Base-by-base conservation (phyloP, 1,284 basidiomycete genomes). In the Cryptococcus depauperatus region DNA sequence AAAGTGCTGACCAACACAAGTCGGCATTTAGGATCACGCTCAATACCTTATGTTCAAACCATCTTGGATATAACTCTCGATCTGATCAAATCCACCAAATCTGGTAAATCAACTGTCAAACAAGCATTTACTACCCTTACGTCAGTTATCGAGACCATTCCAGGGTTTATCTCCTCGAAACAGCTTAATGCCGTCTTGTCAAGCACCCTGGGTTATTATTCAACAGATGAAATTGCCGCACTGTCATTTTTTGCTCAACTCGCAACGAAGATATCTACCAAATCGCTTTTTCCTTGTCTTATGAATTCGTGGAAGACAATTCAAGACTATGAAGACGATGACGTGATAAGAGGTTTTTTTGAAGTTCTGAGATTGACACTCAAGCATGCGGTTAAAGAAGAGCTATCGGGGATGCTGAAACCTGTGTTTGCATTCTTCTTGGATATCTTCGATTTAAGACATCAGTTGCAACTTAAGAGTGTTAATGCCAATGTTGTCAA, bases 361-460 rank as follows among this genome's bases (percentile, higher is more conserved):
- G 75, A 79, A 14, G 57, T 89, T 0, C 66, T 89, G 37, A 78
- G 79, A 53, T 76, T 80, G 34, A 75, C 78, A 0, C 64, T 93
- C 23, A 81, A 79, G 11, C 75, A 77, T 40, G 80, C 85, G 4
- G 74, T 79, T 43, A 76, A 85, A 16, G 68, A 77, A 3, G 76
- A 78, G 5, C 76, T 96, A 2, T 72, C 82, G 6, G 79, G 82
- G 23, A 76, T 85, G 45, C 70, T 92, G 48, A 83, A 85, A 40
- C 55, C 76, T 1, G 61, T 88, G 29, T 93, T 90, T 74, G 84
- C 82, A 48, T 77, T 88, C 41, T 85, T 95, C 74, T 73, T 95
- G 37, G 79, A 83, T 23, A 82, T 82, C 2, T 83, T 96, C 52
- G 84, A 87, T 52, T 59, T 81, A 5, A 76, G 79, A 34, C 71